phyloP scores from a whole-genome alignment of 495 filamentous ascomycete genomes.

The Sphaerosporella brunnea region DNA sequence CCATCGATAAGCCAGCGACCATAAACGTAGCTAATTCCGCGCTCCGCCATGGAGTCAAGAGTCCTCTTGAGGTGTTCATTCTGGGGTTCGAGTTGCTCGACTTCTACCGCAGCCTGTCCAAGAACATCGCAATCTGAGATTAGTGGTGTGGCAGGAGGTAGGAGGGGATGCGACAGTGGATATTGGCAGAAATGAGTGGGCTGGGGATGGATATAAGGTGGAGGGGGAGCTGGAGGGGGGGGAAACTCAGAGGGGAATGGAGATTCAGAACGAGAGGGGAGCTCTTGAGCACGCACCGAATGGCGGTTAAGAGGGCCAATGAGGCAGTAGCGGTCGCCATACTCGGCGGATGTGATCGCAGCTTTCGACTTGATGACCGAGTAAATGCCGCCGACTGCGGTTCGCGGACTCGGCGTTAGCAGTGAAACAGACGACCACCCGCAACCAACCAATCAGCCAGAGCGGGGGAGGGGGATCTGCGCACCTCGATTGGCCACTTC shows the following conservation, averaged over 20 bases:
- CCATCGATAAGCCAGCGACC: slow-evolving; percentile 96
- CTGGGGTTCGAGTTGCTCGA: slow-evolving; percentile 74
- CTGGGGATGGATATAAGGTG: slow-evolving; percentile 5
- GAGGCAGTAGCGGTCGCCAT: slow-evolving; percentile 91
- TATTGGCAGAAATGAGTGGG: slow-evolving; percentile 1
- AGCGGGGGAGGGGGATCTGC: neutral
- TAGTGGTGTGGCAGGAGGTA: slow-evolving; percentile 10
- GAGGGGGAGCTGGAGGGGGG: slow-evolving; percentile 1
- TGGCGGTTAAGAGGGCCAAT: slow-evolving; percentile 84
- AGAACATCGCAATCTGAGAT: slow-evolving; percentile 14
- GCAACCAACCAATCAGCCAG: neutral
- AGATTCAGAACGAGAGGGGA: slow-evolving; percentile 3
- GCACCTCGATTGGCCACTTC: slow-evolving; percentile 90
- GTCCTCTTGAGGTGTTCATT: slow-evolving; percentile 64
- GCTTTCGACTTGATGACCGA: slow-evolving; percentile 98
- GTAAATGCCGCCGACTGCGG: slow-evolving; percentile 86
- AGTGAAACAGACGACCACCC: neutral
- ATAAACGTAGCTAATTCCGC: slow-evolving; percentile 80
- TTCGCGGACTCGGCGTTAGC: neutral
- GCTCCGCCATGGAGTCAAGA: slow-evolving; percentile 73
- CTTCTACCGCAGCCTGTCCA: slow-evolving; percentile 72
- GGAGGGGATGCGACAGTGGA: slow-evolving; percentile 5
- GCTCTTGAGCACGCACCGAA: slow-evolving; percentile 41
- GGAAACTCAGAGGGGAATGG: slow-evolving; percentile 5
- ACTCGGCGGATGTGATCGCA: slow-evolving; percentile 90